Base-by-base conservation (phyloP, 306 rosid species). In the Cotoneaster glaucophyllus region DNA sequence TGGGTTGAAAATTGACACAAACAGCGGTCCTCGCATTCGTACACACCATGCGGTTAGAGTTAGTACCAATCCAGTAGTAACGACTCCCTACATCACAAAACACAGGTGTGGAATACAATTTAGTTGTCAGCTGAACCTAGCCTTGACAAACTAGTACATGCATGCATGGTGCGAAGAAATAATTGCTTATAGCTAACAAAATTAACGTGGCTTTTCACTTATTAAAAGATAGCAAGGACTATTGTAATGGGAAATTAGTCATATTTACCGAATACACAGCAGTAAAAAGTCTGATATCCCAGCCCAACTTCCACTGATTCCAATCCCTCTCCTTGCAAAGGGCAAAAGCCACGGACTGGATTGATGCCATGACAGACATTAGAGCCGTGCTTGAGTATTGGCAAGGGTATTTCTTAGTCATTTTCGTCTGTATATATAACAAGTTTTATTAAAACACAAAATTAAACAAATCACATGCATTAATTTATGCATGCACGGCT, bases 251-350 rank as follows among this genome's bases (percentile, higher is more conserved):
- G 63, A 9, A 4, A 61, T 61, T 4, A 24, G 4, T 44, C 50
- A 28, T 62, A 26, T 28, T 13, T 84, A 89, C 92, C 81, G 87
- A 70, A 75, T 74, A 87, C 24, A 87, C 72, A 1, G 80, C 90
- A 0, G 91, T 76, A 10, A 91, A 75, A 25, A 91, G 88, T 71
- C 85, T 82, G 7, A 91, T 61, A 26, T 58, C 80, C 86, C 88
- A 90, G 7, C 87, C 87, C 66, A 90, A 59, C 29, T 71, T 84
- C 95, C 94, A 90, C 10, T 81, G 83, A 12, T 67, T 84, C 91
- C 86, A 85, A 57, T 85, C 90, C 62, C 81, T 85, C 29, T 87
- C 90, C 62, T 45, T 29, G 52, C 88, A 87, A 4, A 87, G 80
- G 12, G 86, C 86, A 62, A 82, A 80, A 13, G 18, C 68, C 4